These are phyloP conservation scores for Funneliformis mosseae DNA, from an alignment of 192 early-diverging fungal species.

Conservation along the genomic window DNA sequence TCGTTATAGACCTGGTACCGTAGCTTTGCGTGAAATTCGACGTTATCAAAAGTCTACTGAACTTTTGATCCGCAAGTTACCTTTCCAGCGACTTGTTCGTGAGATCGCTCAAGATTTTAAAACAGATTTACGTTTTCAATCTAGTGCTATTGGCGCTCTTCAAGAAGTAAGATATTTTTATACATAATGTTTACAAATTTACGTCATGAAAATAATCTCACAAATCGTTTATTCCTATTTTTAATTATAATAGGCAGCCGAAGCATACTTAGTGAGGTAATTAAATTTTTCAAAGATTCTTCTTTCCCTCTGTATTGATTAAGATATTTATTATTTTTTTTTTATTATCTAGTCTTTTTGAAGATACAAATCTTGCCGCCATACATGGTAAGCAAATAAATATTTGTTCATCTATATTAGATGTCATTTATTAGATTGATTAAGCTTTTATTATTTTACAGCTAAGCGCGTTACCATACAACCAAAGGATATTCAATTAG, in stretches of 20 bases:
- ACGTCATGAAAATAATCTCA: no score
- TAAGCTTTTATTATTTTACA: no score
- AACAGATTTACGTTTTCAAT: slow-evolving; percentile 94
- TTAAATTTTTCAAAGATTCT: background rate
- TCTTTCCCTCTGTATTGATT: background rate
- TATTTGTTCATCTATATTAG: no score
- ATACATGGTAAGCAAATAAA: slow-evolving; percentile 99
- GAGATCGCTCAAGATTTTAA: slow-evolving; percentile 98
- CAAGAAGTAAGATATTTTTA: no score
- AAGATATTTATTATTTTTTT: background rate
- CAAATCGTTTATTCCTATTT: no score
- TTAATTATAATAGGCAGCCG: slow-evolving; percentile 24
- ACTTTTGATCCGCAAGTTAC: slow-evolving; percentile 90
- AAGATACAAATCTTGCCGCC: slow-evolving; percentile 99
- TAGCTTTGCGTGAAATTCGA: slow-evolving; percentile 91
- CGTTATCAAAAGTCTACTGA: slow-evolving; percentile 96
- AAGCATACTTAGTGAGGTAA: slow-evolving; percentile 61
- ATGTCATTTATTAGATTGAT: slow-evolving; percentile 65
- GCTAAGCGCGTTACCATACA: slow-evolving; percentile 99
- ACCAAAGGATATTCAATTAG: slow-evolving; percentile 99
- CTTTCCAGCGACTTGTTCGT: slow-evolving; percentile 94
- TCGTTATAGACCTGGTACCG: slow-evolving; percentile 87
- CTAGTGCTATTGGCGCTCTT: slow-evolving; percentile 95
- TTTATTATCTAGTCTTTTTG: slow-evolving; percentile 65
- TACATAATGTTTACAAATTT: no score